phyloP scores from a whole-genome alignment of 257 asterid species.

The Solanum medicagineum region DNA sequence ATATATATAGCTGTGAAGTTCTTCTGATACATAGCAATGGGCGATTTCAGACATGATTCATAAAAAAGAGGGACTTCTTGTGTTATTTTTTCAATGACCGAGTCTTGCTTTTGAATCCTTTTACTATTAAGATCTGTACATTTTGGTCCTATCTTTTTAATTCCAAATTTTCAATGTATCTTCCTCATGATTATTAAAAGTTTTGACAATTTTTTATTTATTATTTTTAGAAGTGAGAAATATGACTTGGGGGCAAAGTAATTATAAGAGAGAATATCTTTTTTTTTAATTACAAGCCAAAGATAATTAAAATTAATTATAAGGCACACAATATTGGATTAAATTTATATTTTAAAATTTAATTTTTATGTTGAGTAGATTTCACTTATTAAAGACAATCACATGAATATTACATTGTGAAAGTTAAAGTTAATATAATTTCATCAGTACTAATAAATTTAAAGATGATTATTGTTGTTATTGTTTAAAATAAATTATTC shows the following conservation, averaged over 20 bases:
- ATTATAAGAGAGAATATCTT: no score
- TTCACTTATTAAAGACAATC: background rate
- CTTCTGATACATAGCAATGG: background rate
- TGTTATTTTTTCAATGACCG: background rate
- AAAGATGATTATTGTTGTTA: background rate
- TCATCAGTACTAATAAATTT: no score
- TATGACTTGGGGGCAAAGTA: background rate
- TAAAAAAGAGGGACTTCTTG: conserved; percentile 3
- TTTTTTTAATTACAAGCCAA: background rate
- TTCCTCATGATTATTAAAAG: background rate
- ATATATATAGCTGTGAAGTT: background rate
- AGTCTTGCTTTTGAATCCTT: background rate
- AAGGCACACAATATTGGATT: background rate
- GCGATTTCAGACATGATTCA: conserved; percentile 19
- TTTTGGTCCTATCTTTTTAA: background rate
- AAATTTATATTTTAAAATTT: background rate
- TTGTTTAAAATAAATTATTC: background rate
- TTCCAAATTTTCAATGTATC: background rate
- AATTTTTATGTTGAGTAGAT: background rate
- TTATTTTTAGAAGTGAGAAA: background rate
- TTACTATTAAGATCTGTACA: background rate
- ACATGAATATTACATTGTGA: background rate
- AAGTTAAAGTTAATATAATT: background rate
- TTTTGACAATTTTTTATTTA: background rate
- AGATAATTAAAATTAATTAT: background rate